These are phyloP conservation scores for Letharia lupina DNA, from an alignment of 495 filamentous ascomycete species.

Conservation along the genomic window DNA sequence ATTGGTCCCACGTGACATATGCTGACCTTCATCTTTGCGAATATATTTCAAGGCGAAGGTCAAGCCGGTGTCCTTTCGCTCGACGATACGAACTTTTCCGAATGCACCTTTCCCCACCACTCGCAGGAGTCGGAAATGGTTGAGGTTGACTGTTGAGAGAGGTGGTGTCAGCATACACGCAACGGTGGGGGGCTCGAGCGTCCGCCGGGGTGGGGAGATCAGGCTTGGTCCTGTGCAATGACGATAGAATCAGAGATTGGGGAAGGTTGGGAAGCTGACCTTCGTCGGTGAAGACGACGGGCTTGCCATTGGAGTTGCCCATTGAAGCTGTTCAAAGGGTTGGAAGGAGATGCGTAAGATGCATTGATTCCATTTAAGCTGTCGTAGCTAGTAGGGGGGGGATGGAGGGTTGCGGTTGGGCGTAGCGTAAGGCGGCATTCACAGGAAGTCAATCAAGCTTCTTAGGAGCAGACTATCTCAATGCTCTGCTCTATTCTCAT, in stretches of 20 bases:
- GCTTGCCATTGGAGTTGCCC: conserved; percentile 94
- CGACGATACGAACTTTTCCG: conserved; percentile 96
- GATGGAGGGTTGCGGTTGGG: conserved; percentile 2
- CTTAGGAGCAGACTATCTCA: not conserved
- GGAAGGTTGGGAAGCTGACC: conserved; percentile 48
- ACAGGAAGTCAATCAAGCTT: not conserved
- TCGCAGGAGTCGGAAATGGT: conserved; percentile 89
- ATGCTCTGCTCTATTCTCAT: not conserved
- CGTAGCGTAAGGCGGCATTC: conserved; percentile 7
- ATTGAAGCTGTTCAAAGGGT: conserved; percentile 39
- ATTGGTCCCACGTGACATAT: not conserved
- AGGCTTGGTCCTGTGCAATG: not conserved
- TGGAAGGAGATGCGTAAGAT: conserved; percentile 4
- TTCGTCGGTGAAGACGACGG: conserved; percentile 84
- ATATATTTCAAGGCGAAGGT: conserved; percentile 98
- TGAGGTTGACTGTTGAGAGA: conserved; percentile 68
- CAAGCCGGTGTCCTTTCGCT: conserved; percentile 87
- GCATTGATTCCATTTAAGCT: conserved; percentile 18
- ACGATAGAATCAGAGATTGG: conserved; percentile 8
- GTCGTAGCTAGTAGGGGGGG: not conserved
- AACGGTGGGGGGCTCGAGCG: not conserved
- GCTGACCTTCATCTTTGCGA: conserved; percentile 92
- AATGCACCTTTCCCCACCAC: conserved; percentile 98
- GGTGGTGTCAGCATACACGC: conserved; percentile 15
- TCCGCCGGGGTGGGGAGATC: not conserved